phyloP scores from a whole-genome alignment of 1,284 basidiomycete genomes.

The Cutaneotrichosporon cavernicola region DNA sequence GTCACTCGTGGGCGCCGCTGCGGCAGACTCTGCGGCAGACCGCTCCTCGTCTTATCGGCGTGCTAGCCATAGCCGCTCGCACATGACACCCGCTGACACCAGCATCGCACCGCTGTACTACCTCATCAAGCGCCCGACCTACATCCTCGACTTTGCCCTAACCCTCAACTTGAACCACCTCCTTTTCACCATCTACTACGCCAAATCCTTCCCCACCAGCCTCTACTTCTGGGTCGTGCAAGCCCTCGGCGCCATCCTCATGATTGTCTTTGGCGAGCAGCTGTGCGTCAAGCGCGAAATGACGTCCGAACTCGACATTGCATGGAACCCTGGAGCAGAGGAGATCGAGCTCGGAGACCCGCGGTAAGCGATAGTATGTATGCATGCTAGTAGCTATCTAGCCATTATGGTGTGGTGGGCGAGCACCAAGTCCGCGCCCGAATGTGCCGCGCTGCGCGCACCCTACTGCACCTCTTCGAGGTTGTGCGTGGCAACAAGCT shows the following conservation, averaged over 20 bases:
- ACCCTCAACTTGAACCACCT: conserved; percentile 88
- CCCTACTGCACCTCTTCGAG: conserved; percentile 21
- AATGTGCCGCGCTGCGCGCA: too few relatives aligned
- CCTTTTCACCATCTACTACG: conserved; percentile 87
- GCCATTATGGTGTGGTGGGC: background rate
- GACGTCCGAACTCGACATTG: conserved; percentile 70
- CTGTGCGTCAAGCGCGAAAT: conserved; percentile 90
- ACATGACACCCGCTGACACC: conserved; percentile 20
- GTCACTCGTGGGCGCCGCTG: too few relatives aligned
- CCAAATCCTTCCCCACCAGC: conserved; percentile 79
- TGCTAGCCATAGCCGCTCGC: too few relatives aligned
- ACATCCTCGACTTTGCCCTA: conserved; percentile 89
- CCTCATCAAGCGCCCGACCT: conserved; percentile 82
- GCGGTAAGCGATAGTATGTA: background rate
- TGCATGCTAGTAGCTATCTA: conserved; percentile 2
- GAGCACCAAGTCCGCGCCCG: too few relatives aligned
- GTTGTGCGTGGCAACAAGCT: conserved; percentile 62
- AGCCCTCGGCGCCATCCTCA: conserved; percentile 66
- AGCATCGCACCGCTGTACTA: conserved; percentile 86
- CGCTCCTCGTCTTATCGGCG: background rate
- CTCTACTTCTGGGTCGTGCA: conserved; percentile 86
- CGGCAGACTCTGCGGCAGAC: too few relatives aligned
- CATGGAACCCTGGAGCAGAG: conserved; percentile 34
- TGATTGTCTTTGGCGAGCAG: conserved; percentile 82
- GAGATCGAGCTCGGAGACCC: conserved; percentile 38